Base-by-base conservation (phyloP, 176 grass and related monocot genomes). In the Tillandsia leiboldiana region DNA sequence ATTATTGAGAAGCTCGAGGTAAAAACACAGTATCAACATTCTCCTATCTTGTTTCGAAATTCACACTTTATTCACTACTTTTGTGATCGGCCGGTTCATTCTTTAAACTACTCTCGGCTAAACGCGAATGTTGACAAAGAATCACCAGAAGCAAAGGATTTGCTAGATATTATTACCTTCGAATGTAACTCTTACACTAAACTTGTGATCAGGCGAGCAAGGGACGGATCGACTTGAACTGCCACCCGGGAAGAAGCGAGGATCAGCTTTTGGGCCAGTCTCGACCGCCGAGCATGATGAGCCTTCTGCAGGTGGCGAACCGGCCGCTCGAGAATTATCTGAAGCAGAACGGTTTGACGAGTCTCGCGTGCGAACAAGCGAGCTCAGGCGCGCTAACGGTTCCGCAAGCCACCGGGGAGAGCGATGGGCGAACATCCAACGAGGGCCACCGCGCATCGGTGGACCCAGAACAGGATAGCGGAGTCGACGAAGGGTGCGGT, bases 211-310 rank as follows among this genome's bases (percentile, higher is more conserved):
- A 42, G 33, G 12, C 22, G 26, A 90, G 51, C 77, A 87, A 92
- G 87, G 75, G 74, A 10, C 84, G 79, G 20, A 90, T 99, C 56
- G 90, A 99, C 85, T 91, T 99, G 66, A 99, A 99, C 64, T 88
- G 81, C 77, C 81, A 90, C 28, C 94, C 90, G 0, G 29, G 2
- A 28, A 50, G 72, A 0, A 77, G 66, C 1, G 85, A 80, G 15
- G 84, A 90, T 50, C 84, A 51, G 10, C 82, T 67, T 0, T 9
- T 69, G 0, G 66, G 29, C 1, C 87, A 75, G 66, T 66, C 79
- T 12, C 53, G 70, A 66, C 51, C 18, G 77, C 51, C 18, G 77
- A 93, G 87, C 82, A 90, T 99, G 90, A 71, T 93, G 84, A 81
- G 74, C 66, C 84, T 99, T 42, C 72, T 99, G 4, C 80, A 93